Percentiles rank a stretch among this genome's conserved stretches.
phyloP scores from a whole-genome alignment of 148 eudicot species.

The Cornus controversa region DNA sequence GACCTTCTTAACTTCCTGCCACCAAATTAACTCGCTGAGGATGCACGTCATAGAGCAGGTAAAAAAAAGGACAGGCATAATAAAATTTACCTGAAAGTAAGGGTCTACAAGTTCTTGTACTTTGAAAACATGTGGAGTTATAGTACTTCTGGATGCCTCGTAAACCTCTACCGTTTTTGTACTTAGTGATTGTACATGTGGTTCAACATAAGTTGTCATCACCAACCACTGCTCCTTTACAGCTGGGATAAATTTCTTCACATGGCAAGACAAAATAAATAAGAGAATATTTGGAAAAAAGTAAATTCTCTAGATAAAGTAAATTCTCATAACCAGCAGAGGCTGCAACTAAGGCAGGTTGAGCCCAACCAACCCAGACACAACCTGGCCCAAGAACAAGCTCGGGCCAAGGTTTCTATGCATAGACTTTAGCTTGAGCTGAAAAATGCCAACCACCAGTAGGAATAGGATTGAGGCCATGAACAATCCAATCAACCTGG shows the following conservation, averaged over 20 bases:
- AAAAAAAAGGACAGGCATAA: not conserved
- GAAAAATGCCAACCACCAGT: not conserved
- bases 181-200: conserved; percentile 50
- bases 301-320: not conserved
- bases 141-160: conserved; percentile 57
- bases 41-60: not conserved
- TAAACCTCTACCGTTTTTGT: conserved; percentile 55
- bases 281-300: not conserved
- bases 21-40: conserved; percentile 15
- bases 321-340: not conserved
- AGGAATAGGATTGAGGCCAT: not conserved
- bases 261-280: conserved; percentile 14
- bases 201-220: conserved; percentile 52
- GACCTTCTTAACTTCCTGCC: conserved; percentile 66
- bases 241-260: conserved; percentile 71
- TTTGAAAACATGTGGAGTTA: conserved; percentile 67
- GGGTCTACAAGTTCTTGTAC: conserved; percentile 65
- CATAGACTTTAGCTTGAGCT: not conserved
- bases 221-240: conserved; percentile 72
- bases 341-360: not conserved
- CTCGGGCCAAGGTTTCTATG: not conserved
- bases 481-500: not conserved
- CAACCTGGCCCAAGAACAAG: conserved; percentile 6
- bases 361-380: not conserved
- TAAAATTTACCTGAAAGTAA: conserved; percentile 61